phyloP scores from a whole-genome alignment of 768 basidiomycete species.

The Suillus hirtellus region DNA sequence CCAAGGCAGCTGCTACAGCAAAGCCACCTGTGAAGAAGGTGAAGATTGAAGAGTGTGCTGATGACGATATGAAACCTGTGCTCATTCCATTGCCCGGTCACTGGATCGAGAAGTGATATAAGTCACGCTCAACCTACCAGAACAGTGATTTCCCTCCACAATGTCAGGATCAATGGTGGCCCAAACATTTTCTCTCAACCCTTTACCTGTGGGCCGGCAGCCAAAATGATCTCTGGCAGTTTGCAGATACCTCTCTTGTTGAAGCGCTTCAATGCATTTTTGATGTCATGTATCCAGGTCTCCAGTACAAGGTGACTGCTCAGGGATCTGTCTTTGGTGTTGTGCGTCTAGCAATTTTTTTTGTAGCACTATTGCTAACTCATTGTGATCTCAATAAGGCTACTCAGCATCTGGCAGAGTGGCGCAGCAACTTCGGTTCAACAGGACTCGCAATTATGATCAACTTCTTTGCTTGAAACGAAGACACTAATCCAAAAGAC shows the following conservation, averaged over 20 bases:
- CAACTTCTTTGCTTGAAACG: neutral
- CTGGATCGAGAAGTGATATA: neutral
- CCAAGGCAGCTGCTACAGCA: neutral
- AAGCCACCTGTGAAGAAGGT: neutral
- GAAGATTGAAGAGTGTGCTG: neutral
- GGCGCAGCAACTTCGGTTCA: neutral
- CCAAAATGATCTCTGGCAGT: neutral
- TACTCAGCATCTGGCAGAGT: neutral
- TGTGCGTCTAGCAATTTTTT: neutral
- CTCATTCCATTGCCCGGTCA: neutral
- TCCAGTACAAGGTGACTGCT: neutral
- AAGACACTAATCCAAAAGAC: neutral
- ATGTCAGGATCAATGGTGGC: neutral
- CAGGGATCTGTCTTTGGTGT: neutral
- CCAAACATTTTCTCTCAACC: neutral
- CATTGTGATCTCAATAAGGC: neutral
- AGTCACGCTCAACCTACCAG: neutral
- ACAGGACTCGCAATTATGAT: neutral
- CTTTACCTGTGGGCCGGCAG: neutral
- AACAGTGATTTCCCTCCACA: neutral
- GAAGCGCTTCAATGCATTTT: neutral
- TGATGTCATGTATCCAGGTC: neutral
- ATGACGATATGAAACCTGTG: neutral
- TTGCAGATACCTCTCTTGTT: neutral
- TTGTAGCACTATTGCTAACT: neutral